Conservation (phyloP, 352 stramenopile species). For the Phytophthora idaei region DNA sequence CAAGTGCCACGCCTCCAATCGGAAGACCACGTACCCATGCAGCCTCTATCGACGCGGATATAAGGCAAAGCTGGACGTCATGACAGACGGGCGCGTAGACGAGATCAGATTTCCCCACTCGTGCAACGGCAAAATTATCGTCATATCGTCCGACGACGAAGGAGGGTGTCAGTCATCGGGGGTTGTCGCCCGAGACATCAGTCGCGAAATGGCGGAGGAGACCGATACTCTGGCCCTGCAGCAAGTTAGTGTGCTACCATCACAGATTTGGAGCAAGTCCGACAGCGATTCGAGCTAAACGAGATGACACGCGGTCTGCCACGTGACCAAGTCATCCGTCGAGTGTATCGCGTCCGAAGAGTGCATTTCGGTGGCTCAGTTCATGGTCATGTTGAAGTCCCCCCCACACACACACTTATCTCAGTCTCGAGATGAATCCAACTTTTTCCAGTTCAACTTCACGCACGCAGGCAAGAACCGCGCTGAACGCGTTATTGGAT, state of each 20-base stretch:
- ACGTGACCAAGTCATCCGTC: too few species aligned
- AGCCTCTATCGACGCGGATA: background rate
- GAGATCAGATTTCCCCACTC: too few species aligned
- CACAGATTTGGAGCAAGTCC: background rate
- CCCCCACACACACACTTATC: constrained; percentile 16
- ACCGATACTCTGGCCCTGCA: too few species aligned
- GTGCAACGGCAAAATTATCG: background rate
- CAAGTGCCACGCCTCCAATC: background rate
- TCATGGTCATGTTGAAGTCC: too few species aligned
- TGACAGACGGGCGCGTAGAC: background rate
- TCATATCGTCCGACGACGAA: background rate
- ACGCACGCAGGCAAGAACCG: constrained; percentile 8
- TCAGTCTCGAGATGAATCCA: constrained; percentile 3
- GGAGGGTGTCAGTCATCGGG: too few species aligned
- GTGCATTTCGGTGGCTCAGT: too few species aligned
- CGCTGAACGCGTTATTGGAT: constrained; percentile 24
- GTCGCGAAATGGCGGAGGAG: too few species aligned
- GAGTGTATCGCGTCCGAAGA: too few species aligned
- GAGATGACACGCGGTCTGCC: too few species aligned
- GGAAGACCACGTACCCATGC: background rate
- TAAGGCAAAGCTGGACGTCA: background rate
- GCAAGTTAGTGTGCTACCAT: background rate
- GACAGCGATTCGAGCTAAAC: too few species aligned
- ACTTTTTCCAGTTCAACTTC: constrained; percentile 36
- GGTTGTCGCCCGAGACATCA: too few species aligned